Conservation (phyloP, 257 asterid species). For the Nicotiana undulata region DNA sequence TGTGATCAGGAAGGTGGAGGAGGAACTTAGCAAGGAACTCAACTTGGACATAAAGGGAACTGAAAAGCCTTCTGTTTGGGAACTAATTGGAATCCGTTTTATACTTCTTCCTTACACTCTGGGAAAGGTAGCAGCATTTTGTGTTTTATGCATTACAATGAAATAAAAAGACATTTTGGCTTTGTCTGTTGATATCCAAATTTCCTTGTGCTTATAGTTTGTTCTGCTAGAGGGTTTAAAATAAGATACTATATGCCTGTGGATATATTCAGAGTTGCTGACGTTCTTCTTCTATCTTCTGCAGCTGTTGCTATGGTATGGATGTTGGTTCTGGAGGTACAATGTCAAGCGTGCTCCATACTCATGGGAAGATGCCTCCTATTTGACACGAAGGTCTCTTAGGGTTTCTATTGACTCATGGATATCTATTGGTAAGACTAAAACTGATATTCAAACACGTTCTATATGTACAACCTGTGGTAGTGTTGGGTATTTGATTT, state of each 20-base stretch:
- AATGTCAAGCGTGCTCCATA: conserved; percentile 64
- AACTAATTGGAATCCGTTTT: conserved; percentile 64
- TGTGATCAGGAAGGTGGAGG: conserved; percentile 57
- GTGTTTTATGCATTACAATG: not conserved
- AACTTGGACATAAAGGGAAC: conserved; percentile 91
- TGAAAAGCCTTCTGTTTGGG: conserved; percentile 91
- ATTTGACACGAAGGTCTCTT: conserved; percentile 65
- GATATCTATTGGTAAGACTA: conserved; percentile 50
- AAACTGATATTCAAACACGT: not conserved
- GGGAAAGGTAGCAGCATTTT: conserved; percentile 46
- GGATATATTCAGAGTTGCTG: not conserved
- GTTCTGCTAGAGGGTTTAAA: conserved; percentile 4
- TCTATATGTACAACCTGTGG: not conserved
- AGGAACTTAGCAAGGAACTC: conserved; percentile 86
- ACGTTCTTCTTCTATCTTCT: conserved; percentile 10
- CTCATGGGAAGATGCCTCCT: conserved; percentile 83
- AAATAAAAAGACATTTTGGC: not conserved
- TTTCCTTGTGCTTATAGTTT: not conserved
- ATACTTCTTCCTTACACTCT: conserved; percentile 81
- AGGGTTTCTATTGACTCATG: conserved; percentile 64
- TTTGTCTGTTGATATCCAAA: not conserved
- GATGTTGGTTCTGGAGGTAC: conserved; percentile 82
- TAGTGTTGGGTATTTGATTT: not conserved
- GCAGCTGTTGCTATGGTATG: conserved; percentile 75
- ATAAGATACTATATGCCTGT: not conserved